A percentile compares a stretch with the other conserved stretches of the same genome.
Evolutionary conservation across 2,329 filamentous ascomycete species (phyloP).

Genomic region (Balansia obtecta): DNA sequence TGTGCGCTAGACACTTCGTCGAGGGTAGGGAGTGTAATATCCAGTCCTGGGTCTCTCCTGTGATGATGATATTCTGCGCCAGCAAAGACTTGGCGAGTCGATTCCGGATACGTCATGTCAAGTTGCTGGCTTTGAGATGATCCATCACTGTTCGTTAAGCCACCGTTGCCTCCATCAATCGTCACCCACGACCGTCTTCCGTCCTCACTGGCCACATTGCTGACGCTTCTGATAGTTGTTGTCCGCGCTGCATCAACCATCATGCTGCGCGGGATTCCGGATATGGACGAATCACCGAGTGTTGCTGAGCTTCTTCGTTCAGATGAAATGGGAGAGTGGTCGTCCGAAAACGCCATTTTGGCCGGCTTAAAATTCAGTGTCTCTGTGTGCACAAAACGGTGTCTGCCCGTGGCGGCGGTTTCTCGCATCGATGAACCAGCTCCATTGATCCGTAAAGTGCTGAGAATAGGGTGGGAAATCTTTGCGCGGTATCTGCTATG

Average conservation of each 20-base stretch:
- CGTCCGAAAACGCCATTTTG: slow-evolving; percentile 14
- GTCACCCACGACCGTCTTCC: slow-evolving; percentile 23
- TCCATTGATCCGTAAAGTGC: slow-evolving; percentile 16
- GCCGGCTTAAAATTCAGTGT: slow-evolving; percentile 9
- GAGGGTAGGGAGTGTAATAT: slow-evolving; percentile 17
- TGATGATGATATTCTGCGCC: slow-evolving; percentile 17
- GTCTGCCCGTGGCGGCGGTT: slow-evolving; percentile 8
- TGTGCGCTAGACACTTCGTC: slow-evolving; percentile 15
- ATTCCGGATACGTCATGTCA: slow-evolving; percentile 16
- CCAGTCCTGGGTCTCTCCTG: slow-evolving; percentile 10
- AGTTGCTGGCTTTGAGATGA: slow-evolving; percentile 15
- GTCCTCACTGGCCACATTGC: slow-evolving; percentile 13
- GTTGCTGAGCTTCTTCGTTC: slow-evolving; percentile 16
- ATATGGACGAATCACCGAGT: slow-evolving; percentile 11
- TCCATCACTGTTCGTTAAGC: slow-evolving; percentile 13
- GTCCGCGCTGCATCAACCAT: slow-evolving; percentile 14
- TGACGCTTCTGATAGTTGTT: slow-evolving; percentile 10
- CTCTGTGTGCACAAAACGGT: slow-evolving; percentile 6
- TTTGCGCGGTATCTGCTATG: slow-evolving; percentile 19
- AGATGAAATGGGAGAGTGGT: slow-evolving; percentile 13
- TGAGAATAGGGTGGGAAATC: slow-evolving; percentile 19
- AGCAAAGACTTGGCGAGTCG: slow-evolving; percentile 20
- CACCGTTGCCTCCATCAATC: slow-evolving; percentile 16
- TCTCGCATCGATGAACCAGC: slow-evolving; percentile 14
- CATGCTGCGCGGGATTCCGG: slow-evolving; percentile 14